Evolutionary conservation across 2,329 filamentous ascomycete genomes (phyloP).

Genomic region (Xylaria sp.): DNA sequence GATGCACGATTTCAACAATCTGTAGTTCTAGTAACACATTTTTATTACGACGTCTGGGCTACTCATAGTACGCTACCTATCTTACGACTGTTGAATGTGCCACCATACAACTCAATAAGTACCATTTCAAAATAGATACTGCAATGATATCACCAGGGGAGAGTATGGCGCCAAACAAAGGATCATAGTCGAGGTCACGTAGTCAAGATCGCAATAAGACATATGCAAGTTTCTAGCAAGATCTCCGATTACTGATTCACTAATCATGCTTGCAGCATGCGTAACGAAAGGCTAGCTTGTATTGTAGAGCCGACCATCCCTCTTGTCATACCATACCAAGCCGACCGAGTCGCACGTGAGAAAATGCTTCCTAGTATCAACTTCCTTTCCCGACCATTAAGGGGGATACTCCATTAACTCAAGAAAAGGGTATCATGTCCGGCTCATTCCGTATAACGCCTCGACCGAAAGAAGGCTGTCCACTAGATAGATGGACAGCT

Average conservation of each 20-base stretch:
- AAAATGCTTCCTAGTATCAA: slow-evolving; percentile 13
- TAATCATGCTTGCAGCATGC: slow-evolving; percentile 42
- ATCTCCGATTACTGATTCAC: slow-evolving; percentile 41
- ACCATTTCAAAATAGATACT: too few relatives aligned
- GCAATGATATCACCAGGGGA: not conserved
- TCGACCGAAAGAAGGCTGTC: slow-evolving; percentile 45
- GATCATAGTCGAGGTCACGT: not conserved
- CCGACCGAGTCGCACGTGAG: slow-evolving; percentile 29
- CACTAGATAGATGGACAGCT: slow-evolving; percentile 41
- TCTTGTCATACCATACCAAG: slow-evolving; percentile 37
- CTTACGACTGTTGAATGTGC: not conserved
- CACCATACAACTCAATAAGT: not conserved
- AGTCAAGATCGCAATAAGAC: slow-evolving; percentile 13
- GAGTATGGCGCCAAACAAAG: not conserved
- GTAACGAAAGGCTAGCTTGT: slow-evolving; percentile 44
- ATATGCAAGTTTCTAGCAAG: slow-evolving; percentile 17
- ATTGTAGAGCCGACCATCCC: slow-evolving; percentile 39
- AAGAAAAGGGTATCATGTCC: slow-evolving; percentile 51
- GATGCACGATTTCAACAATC: not conserved
- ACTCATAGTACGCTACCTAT: not conserved
- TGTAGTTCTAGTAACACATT: not conserved
- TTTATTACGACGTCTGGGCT: not conserved
- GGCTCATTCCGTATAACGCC: slow-evolving; percentile 49
- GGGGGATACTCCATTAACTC: slow-evolving; percentile 34
- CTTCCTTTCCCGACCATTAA: slow-evolving; percentile 31